Evolutionary conservation across 805 yeast genomes (phyloP), one percentile per base, ranked within the genome.

Genomic region (Zygoascus bituminiphila): DNA sequence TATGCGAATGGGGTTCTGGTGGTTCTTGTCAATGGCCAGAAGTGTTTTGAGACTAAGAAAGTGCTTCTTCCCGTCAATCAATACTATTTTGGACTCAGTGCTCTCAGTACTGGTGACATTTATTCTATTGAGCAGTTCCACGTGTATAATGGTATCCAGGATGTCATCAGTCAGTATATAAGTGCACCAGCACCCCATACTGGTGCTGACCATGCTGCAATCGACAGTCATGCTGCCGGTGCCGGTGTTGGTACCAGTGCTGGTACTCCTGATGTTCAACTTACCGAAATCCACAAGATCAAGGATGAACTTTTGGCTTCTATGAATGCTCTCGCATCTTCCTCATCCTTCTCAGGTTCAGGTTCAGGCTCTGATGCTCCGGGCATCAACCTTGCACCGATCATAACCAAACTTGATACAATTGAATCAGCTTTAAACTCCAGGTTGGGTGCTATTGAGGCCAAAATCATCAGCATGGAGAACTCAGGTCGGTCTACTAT

Each of bases 11-110:
- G 59, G 15, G 53, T 54, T 41, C 55, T 67, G 39, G 57, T 56
- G 24, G 69, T 69, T 6, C 67, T 63, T 43, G 63, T 68, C 38
- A 68, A 68, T 44, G 68, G 65, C 42, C 67, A 65, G 46, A 57
- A 54, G 40, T 69, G 73, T 29, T 68, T 69, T 47, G 53, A 55
- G 41, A 56, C 64, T 12, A 57, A 57, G 41, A 55, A 61, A 19
- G 54, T 69, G 12, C 54, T 48, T n/a, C 57, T 69, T 29, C 71
- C 70, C 14, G 44, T 47, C 15, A 20, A 22, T 36, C 60, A 59
- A 19, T 57, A 55, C 51, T 57, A 53, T 48, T 53, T 66, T 26
- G 72, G 73, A 19, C 46, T 66, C 19, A 59, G 68, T 10, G 72
- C 71, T 8, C 46, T 51, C 3, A 48, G 54, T 15, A 26, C 56